A percentile compares a stretch with the other conserved stretches of the same genome.
Conservation (phyloP, 1,284 basidiomycete species). For the Sporisorium graminicola region DNA sequence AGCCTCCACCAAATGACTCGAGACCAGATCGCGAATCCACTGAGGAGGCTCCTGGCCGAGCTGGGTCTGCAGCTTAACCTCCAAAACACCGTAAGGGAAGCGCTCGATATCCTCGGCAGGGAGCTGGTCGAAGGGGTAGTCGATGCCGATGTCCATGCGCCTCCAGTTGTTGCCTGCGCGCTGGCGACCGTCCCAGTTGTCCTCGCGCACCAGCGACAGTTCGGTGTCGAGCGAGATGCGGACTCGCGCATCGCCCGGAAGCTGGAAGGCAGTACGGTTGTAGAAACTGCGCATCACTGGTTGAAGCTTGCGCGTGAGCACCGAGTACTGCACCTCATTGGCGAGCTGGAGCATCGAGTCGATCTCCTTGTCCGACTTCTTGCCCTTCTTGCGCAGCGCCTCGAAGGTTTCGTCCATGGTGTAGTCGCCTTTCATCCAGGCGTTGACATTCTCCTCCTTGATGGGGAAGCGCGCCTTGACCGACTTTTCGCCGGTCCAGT, state of each 20-base stretch:
- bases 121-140: slow-evolving; percentile 87
- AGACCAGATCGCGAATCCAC: slow-evolving; percentile 95
- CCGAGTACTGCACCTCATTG: slow-evolving; percentile 92
- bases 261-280: slow-evolving; percentile 97
- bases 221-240: slow-evolving; percentile 98
- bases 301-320: slow-evolving; percentile 83
- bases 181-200: slow-evolving; percentile 89
- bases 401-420: slow-evolving; percentile 96
- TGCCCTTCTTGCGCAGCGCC: slow-evolving; percentile 87
- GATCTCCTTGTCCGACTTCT: slow-evolving; percentile 92
- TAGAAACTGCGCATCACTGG: slow-evolving; percentile 97
- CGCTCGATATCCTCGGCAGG: slow-evolving; percentile 81
- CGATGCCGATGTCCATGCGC: slow-evolving; percentile 91
- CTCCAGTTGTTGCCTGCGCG: slow-evolving; percentile 92
- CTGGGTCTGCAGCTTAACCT: slow-evolving; percentile 98
- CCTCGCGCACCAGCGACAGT: slow-evolving; percentile 91
- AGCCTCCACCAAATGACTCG: slow-evolving; percentile 81
- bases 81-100: slow-evolving; percentile 95
- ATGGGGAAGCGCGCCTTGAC: slow-evolving; percentile 98
- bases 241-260: slow-evolving; percentile 96
- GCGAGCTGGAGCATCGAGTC: slow-evolving; percentile 96
- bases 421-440: slow-evolving; percentile 88
- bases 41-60: slow-evolving; percentile 93
- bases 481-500: slow-evolving; percentile 99
- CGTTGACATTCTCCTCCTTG: slow-evolving; percentile 94